Evolutionary conservation across 805 yeast species (phyloP).

Genomic region (Monosporozyma unispora): DNA sequence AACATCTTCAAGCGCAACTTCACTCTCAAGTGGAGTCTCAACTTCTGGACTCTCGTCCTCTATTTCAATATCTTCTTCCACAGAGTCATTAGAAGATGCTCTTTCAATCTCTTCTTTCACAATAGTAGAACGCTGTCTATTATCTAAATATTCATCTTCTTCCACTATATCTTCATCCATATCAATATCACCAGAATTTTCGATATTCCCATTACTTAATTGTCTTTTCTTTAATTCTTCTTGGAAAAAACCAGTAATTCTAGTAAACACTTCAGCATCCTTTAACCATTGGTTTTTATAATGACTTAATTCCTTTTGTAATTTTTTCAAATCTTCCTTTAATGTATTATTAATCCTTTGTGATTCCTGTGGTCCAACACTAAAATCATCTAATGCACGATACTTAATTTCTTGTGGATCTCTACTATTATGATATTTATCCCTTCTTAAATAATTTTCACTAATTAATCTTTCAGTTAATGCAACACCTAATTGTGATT

Average conservation of each 20-base stretch:
- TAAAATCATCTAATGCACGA: slow-evolving; percentile 22
- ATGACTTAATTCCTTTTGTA: slow-evolving; percentile 13
- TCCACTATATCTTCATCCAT: slow-evolving; percentile 8
- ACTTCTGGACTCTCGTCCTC: slow-evolving; percentile 1
- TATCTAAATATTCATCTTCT: slow-evolving; percentile 1
- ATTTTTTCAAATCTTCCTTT: slow-evolving; percentile 15
- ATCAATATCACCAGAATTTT: slow-evolving; percentile 12
- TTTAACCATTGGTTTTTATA: slow-evolving; percentile 26
- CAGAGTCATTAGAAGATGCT: not conserved
- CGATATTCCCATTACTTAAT: slow-evolving; percentile 4
- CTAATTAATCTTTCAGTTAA: slow-evolving; percentile 17
- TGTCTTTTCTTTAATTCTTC: slow-evolving; percentile 14
- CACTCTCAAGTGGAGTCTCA: not conserved
- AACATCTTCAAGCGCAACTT: not conserved
- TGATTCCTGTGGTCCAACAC: slow-evolving; percentile 21
- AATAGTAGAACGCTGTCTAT: not conserved
- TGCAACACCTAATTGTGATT: slow-evolving; percentile 16
- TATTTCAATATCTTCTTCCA: slow-evolving; percentile 2
- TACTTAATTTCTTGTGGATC: slow-evolving; percentile 9
- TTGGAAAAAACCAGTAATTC: slow-evolving; percentile 18
- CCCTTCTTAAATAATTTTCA: slow-evolving; percentile 13
- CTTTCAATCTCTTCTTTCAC: not conserved
- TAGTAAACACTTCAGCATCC: slow-evolving; percentile 24
- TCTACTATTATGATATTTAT: not conserved
- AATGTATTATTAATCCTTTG: slow-evolving; percentile 17